These are phyloP conservation scores for Pseudonitzschia multistriata DNA, from an alignment of 108 stramenopile genomes.

Conservation along the genomic window DNA sequence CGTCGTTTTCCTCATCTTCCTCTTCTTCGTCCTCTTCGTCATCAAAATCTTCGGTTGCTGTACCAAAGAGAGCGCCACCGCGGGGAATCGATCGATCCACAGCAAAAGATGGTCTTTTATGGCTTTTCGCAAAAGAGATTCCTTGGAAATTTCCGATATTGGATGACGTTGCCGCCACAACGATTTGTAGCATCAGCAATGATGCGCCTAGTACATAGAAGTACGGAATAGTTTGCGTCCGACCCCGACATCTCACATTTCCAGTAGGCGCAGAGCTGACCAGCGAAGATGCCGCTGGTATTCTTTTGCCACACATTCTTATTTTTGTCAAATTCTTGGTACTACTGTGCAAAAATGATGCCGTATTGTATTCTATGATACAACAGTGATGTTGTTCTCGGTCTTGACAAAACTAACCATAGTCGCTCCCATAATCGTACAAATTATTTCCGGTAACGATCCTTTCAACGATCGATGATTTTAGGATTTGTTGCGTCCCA, in stretches of 20 bases:
- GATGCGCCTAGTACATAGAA: not conserved
- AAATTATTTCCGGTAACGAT: too few relatives aligned
- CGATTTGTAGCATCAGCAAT: not conserved
- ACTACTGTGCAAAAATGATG: too few relatives aligned
- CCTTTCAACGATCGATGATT: not conserved
- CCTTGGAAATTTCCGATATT: too few relatives aligned
- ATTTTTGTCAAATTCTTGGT: not conserved
- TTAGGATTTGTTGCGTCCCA: not conserved
- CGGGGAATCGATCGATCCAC: not conserved
- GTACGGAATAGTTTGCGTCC: not conserved
- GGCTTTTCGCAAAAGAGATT: not conserved
- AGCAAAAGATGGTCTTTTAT: not conserved
- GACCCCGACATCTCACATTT: not conserved
- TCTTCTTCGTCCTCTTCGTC: constrained; percentile 18
- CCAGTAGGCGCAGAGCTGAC: not conserved
- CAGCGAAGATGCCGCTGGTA: not conserved
- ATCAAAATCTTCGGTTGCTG: not conserved
- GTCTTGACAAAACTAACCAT: too few relatives aligned
- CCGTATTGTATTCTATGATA: not conserved
- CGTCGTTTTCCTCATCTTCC: not conserved
- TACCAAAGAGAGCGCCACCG: not conserved
- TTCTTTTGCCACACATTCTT: not conserved
- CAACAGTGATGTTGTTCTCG: not conserved
- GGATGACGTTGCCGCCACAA: not conserved
- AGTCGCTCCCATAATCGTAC: too few relatives aligned